A percentile compares a stretch with the other conserved stretches of the same genome.
Conservation (phyloP, 148 eudicot species). For the Dianthus caryophyllus region DNA sequence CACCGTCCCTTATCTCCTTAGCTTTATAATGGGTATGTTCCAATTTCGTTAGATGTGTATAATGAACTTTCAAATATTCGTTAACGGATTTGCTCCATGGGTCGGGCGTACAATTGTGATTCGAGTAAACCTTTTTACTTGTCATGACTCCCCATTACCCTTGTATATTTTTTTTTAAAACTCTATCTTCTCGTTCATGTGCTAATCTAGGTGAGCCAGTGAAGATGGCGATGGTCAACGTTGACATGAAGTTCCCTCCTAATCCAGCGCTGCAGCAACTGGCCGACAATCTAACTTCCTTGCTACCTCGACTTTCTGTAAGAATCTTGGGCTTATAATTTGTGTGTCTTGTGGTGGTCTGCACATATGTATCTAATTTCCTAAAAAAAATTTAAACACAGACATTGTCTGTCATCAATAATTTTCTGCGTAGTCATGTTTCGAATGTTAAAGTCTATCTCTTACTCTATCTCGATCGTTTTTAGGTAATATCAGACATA, state of each 20-base stretch:
- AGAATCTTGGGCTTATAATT: constrained; percentile 26
- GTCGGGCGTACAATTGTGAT: neutral
- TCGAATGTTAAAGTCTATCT: neutral
- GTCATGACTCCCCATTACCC: neutral
- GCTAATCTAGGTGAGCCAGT: constrained; percentile 70
- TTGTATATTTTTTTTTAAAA: neutral
- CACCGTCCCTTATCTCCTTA: constrained; percentile 82
- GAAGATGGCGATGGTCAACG: constrained; percentile 73
- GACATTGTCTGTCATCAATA: neutral
- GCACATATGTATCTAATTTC: no score
- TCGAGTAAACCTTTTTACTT: neutral
- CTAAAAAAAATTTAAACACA: neutral
- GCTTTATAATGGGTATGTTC: constrained; percentile 81
- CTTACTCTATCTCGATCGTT: constrained; percentile 8
- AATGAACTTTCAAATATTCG: neutral
- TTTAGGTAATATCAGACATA: constrained; percentile 76
- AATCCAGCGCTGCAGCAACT: constrained; percentile 40
- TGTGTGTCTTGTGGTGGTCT: no score
- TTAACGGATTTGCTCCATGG: neutral
- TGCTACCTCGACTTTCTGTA: constrained; percentile 88
- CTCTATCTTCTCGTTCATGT: constrained; percentile 7
- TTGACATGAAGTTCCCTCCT: constrained; percentile 49
- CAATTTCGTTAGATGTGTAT: neutral
- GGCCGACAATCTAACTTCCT: constrained; percentile 64
- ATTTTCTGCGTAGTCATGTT: neutral